phyloP scores from a whole-genome alignment of 2,329 filamentous ascomycete species.

The Lithohypha guttulata region DNA sequence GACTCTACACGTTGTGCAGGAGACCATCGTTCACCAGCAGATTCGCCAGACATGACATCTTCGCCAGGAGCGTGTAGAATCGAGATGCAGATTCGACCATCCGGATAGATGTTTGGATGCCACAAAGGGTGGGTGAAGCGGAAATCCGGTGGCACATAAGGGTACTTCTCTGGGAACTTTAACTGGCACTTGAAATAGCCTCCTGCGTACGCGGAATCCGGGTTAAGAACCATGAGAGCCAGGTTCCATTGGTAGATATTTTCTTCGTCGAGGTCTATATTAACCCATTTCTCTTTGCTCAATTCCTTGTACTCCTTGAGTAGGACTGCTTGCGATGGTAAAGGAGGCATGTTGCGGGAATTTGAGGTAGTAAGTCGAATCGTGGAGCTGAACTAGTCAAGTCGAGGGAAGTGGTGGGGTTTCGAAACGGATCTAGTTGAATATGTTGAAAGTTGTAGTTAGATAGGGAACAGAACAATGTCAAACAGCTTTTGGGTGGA shows the following conservation, averaged over 20 bases:
- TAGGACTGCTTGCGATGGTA: slow-evolving; percentile 74
- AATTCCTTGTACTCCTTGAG: slow-evolving; percentile 80
- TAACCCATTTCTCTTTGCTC: slow-evolving; percentile 83
- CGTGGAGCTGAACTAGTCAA: no score
- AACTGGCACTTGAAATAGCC: slow-evolving; percentile 88
- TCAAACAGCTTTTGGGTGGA: no score
- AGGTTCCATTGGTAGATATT: slow-evolving; percentile 82
- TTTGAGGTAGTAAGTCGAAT: no score
- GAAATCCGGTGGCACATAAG: slow-evolving; percentile 81
- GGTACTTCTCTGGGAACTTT: slow-evolving; percentile 80
- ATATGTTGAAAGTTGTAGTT: no score
- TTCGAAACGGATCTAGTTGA: no score
- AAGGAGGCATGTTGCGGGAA: slow-evolving; percentile 45
- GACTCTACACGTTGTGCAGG: slow-evolving; percentile 90
- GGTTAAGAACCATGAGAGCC: slow-evolving; percentile 83
- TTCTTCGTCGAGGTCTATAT: slow-evolving; percentile 71
- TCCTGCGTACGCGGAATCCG: slow-evolving; percentile 82
- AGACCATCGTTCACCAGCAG: slow-evolving; percentile 84
- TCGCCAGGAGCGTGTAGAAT: slow-evolving; percentile 90
- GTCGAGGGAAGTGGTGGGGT: no score
- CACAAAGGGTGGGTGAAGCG: slow-evolving; percentile 69
- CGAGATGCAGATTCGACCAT: slow-evolving; percentile 89
- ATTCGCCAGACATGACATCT: slow-evolving; percentile 83
- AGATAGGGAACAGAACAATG: no score
- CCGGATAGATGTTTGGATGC: slow-evolving; percentile 88